Evolutionary conservation across 2,329 filamentous ascomycete genomes (phyloP), one percentile per base, ranked within the genome.

Genomic region (Calonectria naviculata): DNA sequence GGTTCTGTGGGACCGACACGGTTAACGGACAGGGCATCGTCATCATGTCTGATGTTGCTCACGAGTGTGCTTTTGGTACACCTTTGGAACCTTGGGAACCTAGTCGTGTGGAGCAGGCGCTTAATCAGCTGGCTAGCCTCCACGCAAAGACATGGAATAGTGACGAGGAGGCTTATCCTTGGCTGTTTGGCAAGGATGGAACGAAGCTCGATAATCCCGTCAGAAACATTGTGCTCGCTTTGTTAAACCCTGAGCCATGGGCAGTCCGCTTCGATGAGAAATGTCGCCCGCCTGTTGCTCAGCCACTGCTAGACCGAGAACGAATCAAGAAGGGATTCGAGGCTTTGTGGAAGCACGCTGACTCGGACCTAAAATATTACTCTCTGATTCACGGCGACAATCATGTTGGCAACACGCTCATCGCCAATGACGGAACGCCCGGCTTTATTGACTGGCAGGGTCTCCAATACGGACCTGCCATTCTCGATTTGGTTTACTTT

Each of bases 381-480:
- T 71, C 56, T 3, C 47, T 67, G 2, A 67, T 71, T n/a, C 68
- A 71, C 19, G 68, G 64, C 47, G 68, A 71, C 41, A 49, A 58
- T 31, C 68, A 71, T 26, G 47, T 67, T 4, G 68, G 64, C 34
- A 71, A 67, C 47, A 67, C 68, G 13, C 56, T 71, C 21, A 71
- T 71, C 28, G 38, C 64, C 19, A 71, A 71, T 17, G 41, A 71
- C 29, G 64, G 68, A 0, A 71, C 64, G 19, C 64, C 68, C 5
- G 68, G 68, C 4, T 67, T 71, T 24, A 67, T 71, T 42, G 68
- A 71, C 68, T 71, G 68, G 68, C 68, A 71, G 31, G 64, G 64
- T 31, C 64, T 71, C 2, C 58, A 71, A 26, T 67, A 71, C 13
- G 68, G 68, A 2, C 64, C 68, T 12, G 64, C 64, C 8, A 42